phyloP scores from a whole-genome alignment of 2,329 filamentous ascomycete genomes.

The Penicillium sp. region DNA sequence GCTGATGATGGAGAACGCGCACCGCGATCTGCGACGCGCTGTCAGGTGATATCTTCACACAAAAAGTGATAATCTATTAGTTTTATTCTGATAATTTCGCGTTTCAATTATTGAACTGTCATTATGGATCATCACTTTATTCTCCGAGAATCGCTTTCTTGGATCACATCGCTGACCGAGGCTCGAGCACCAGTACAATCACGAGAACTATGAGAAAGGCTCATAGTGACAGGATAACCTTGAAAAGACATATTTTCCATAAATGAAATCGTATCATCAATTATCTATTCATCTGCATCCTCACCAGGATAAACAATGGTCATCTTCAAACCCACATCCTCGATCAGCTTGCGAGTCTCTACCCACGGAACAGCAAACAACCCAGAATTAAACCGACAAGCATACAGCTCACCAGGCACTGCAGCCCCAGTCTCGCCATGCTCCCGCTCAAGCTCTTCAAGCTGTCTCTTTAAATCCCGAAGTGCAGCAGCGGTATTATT shows the following conservation, averaged over 20 bases:
- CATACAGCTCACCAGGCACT: slow-evolving; percentile 37
- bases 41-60: too few species aligned
- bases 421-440: not conserved
- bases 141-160: too few species aligned
- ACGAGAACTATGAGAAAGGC: not conserved
- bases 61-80: too few species aligned
- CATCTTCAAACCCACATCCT: slow-evolving; percentile 33
- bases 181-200: not conserved
- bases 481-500: slow-evolving; percentile 47
- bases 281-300: not conserved
- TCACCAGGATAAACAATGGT: slow-evolving; percentile 25
- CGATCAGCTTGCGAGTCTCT: slow-evolving; percentile 43
- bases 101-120: too few species aligned
- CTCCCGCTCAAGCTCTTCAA: slow-evolving; percentile 34
- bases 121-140: too few species aligned
- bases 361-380: slow-evolving; percentile 53
- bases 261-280: not conserved
- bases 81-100: too few species aligned
- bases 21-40: slow-evolving; percentile 16
- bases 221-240: too few species aligned
- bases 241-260: too few species aligned
- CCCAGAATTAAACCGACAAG: slow-evolving; percentile 55
- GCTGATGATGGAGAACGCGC: slow-evolving; percentile 8
- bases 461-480: slow-evolving; percentile 43
- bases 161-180: not conserved